Percentiles rank a stretch among this genome's conserved stretches.
These are phyloP conservation scores for Cytidiella melzeri DNA, from an alignment of 768 basidiomycete species.

Conservation along the genomic window DNA sequence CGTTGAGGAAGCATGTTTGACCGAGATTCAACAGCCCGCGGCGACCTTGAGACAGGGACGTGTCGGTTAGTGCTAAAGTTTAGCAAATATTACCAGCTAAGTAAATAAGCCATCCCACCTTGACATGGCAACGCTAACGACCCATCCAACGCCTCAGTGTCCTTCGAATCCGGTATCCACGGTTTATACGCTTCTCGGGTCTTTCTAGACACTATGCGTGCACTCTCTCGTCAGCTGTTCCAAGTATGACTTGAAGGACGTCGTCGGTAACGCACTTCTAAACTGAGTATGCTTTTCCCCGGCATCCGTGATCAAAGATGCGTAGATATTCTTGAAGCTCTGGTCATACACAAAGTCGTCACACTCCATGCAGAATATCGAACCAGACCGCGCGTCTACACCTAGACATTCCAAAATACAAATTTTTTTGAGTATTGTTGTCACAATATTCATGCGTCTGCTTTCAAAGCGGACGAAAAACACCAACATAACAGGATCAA, in stretches of 20 bases:
- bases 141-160: slow-evolving; percentile 41
- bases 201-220: slow-evolving; percentile 34
- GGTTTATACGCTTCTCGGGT: slow-evolving; percentile 41
- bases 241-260: no score
- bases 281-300: slow-evolving; percentile 62
- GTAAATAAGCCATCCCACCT: slow-evolving; percentile 39
- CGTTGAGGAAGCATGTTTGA: slow-evolving; percentile 92
- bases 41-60: slow-evolving; percentile 64
- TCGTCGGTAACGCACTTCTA: slow-evolving; percentile 48
- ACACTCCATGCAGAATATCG: slow-evolving; percentile 67
- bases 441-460: neutral
- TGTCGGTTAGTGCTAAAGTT: no score
- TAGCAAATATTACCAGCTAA: neutral
- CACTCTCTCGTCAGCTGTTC: no score
- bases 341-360: slow-evolving; percentile 68
- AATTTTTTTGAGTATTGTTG: neutral
- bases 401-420: slow-evolving; percentile 36
- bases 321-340: slow-evolving; percentile 40
- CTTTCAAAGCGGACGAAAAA: neutral
- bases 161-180: slow-evolving; percentile 42
- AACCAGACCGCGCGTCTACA: slow-evolving; percentile 68
- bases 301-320: slow-evolving; percentile 34
- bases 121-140: slow-evolving; percentile 61
- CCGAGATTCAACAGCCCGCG: slow-evolving; percentile 84
- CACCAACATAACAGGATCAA: neutral